These are phyloP conservation scores for Rhytidhysteron rufulum DNA, from an alignment of 2,329 filamentous ascomycete species.

Conservation along the genomic window DNA sequence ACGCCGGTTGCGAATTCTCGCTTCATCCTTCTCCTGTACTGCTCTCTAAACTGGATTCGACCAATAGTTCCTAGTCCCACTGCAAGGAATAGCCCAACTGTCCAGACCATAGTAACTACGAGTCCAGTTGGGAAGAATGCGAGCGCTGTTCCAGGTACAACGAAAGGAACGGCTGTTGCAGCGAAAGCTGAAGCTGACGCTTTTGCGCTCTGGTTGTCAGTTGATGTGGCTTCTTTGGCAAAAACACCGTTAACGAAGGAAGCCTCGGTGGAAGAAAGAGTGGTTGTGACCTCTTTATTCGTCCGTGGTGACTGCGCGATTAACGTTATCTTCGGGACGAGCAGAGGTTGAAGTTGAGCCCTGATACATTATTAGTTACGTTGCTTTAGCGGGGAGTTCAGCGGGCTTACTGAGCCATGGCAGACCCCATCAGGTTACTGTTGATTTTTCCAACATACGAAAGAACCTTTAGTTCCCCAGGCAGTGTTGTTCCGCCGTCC, in stretches of 20 bases:
- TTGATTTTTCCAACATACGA: slow-evolving; percentile 68
- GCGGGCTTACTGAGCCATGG: slow-evolving; percentile 58
- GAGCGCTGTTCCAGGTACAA: slow-evolving; percentile 65
- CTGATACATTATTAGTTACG: slow-evolving; percentile 35
- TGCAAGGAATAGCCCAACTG: slow-evolving; percentile 49
- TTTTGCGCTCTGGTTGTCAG: slow-evolving; percentile 40
- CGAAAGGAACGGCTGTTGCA: slow-evolving; percentile 50
- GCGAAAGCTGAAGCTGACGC: slow-evolving; percentile 37
- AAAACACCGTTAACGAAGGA: slow-evolving; percentile 70
- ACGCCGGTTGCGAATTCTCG: slow-evolving; percentile 32
- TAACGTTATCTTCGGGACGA: slow-evolving; percentile 67
- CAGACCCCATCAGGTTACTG: slow-evolving; percentile 48
- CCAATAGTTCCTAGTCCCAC: slow-evolving; percentile 63
- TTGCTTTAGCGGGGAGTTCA: neutral
- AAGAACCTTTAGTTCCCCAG: slow-evolving; percentile 55
- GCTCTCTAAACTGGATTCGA: slow-evolving; percentile 62
- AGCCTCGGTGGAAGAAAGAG: slow-evolving; percentile 66
- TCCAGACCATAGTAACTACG: slow-evolving; percentile 63
- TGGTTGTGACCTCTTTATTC: slow-evolving; percentile 56
- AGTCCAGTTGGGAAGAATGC: slow-evolving; percentile 68
- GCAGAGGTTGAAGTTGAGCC: slow-evolving; percentile 57
- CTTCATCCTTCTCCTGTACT: slow-evolving; percentile 54
- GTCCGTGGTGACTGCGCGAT: slow-evolving; percentile 50
- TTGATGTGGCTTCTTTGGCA: slow-evolving; percentile 54
- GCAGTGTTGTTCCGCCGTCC: slow-evolving; percentile 10